Base-by-base conservation (phyloP, 2,329 filamentous ascomycete genomes). In the Colletotrichum zoysiae region DNA sequence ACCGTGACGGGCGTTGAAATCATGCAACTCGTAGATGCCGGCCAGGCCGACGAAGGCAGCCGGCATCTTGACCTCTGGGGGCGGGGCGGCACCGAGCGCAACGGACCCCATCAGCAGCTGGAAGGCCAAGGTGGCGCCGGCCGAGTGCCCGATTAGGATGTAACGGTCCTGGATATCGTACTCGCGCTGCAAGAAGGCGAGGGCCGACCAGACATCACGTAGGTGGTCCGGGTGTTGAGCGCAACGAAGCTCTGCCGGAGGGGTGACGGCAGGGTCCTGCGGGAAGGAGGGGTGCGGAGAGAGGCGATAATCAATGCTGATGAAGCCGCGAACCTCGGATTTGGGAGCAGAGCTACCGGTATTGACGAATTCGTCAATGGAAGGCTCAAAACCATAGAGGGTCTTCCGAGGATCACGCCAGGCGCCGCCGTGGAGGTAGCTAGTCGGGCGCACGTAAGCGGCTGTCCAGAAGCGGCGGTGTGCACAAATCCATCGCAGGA, bases 1-100 rank as follows among this genome's bases (percentile, higher is more conserved):
- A 23, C 77, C 78, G 46, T 86, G 82, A 9, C 85, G 82, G 58
- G 82, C 79, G 35, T 85, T 81, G 26, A 93, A 79, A 0, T 84
- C 85, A 9, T 84, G 83, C 12, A 94, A 79, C 76, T 92, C 88
- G 79, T 93, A 93, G 30, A 94, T 88, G 1, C 92, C 92, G 67
- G 88, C 87, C 26, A 92, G 80, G 44, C 90, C 87, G 5, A 93
- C 78, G n/a, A 93, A 80, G 5, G 86, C 87, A 3, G 81, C 76
- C 0, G 89, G 89, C 23, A 83, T 77, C 7, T 78, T 80, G 4
- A 83, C 77, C 11, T 74, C 75, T 5, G 53, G 60, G 9, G 79
- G 75, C 9, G 75, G 69, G 20, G 70, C 35, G 55, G 75, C 60
- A 67, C 69, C 63, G 23, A 81, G 73, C 60, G 81, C 76, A 20